Evolutionary conservation across 352 stramenopile species (phyloP), one percentile per base, ranked within the genome.

Genomic region (Plasmopara halstedii): DNA sequence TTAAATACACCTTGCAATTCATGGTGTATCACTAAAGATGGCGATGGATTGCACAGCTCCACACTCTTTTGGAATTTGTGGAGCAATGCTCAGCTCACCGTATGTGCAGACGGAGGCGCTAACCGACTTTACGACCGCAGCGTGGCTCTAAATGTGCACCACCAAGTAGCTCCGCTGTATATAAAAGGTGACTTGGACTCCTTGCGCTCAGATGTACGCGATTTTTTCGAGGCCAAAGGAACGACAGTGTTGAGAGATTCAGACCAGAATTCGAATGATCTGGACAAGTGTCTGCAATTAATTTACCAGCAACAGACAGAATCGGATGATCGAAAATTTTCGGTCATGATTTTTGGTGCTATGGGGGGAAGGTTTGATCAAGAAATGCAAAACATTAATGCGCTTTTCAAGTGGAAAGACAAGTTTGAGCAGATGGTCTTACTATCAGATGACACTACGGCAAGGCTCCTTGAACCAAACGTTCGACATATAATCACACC

Each of bases 281-380:
- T 98, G 38, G 90, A 98, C 69, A 95, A 95, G 55, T 94, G 79
- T 61, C 50, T 96, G 42, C 61, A 88, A 46, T 41, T 86, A 32
- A 70, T 78, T 50, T 36, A 50, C 6, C 32, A 68, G 31, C 6
- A 53, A 35, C 75, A 65, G 34, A 61, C 67, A 33, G 56, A 76
- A 20, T 65, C 76, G n/a, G 25, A 34, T 18, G 53, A 37, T 17
- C 53, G 58, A 3, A 66, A 58, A 36, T 84, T 86, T 40, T 70
- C 68, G 15, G 76, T 97, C 46, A 55, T 95, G 65, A 81, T 96
- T 37, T 96, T 98, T 48, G 95, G 94, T 14, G 94, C 86, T 15
- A 97, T 98, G 73, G 94, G 95, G 45, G 95, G 94, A 2, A 85
- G 95, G 39, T 98, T 98, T 47, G 95, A 98, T 65, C 95, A 98